Conservation (phyloP, 345 rosid species). For the Jatropha curcas region DNA sequence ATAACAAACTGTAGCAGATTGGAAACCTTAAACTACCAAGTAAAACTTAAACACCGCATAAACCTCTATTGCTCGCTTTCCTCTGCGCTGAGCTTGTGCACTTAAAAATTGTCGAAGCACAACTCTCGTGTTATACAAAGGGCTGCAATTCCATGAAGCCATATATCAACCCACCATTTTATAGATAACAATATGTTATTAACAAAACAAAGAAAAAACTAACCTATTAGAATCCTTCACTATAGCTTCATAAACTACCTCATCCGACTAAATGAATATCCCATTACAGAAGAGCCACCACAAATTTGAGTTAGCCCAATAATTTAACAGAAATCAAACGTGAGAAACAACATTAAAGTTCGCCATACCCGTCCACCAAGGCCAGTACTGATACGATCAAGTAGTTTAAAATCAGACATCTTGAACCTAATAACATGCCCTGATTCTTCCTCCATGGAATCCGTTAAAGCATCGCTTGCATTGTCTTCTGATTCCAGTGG, state of each 20-base stretch:
- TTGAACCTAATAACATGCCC: slow-evolving; percentile 68
- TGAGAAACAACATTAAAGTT: not conserved
- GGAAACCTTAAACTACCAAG: not conserved
- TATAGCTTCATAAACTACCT: slow-evolving; percentile 79
- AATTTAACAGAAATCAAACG: not conserved
- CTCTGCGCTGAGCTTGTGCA: slow-evolving; percentile 80
- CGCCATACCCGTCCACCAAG: slow-evolving; percentile 80
- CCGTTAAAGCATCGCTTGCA: slow-evolving; percentile 15
- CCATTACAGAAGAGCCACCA: slow-evolving; percentile 3
- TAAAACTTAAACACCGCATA: not conserved
- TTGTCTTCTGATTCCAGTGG: slow-evolving; percentile 43
- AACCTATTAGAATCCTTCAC: slow-evolving; percentile 73
- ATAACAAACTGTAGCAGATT: slow-evolving; percentile 1
- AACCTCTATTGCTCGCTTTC: slow-evolving; percentile 91
- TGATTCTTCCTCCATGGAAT: slow-evolving; percentile 45
- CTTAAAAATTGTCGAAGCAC: slow-evolving; percentile 74
- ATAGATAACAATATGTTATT: not conserved
- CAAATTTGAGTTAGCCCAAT: not conserved
- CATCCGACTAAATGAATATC: slow-evolving; percentile 61
- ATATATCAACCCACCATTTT: slow-evolving; percentile 20
- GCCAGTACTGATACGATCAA: slow-evolving; percentile 79
- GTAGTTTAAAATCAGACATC: slow-evolving; percentile 75
- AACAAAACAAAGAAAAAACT: slow-evolving; percentile 20
- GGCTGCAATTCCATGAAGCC: slow-evolving; percentile 55
- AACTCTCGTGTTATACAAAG: slow-evolving; percentile 73